phyloP scores from a whole-genome alignment of 2,329 filamentous ascomycete species.

The Erysiphe neolycopersici region DNA sequence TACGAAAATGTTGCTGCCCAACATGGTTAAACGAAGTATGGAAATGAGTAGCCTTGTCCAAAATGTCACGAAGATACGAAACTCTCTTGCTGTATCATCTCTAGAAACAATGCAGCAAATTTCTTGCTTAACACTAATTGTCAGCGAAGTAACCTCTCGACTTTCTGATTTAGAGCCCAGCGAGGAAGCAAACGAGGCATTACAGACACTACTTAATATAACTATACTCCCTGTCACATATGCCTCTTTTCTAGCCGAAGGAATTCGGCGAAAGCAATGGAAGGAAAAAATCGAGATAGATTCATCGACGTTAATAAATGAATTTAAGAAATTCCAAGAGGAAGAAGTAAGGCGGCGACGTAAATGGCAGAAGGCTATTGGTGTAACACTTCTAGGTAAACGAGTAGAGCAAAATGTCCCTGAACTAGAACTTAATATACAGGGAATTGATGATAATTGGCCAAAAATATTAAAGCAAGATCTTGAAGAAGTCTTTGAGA shows the following conservation, averaged over 20 bases:
- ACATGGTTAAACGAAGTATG: constrained; percentile 24
- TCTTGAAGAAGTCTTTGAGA: constrained; percentile 43
- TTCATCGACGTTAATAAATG: constrained; percentile 67
- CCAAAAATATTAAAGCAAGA: constrained; percentile 51
- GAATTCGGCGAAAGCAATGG: constrained; percentile 71
- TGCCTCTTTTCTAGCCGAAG: constrained; percentile 66
- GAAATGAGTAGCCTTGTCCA: constrained; percentile 35
- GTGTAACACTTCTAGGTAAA: constrained; percentile 38
- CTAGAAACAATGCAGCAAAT: constrained; percentile 59
- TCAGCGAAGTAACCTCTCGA: constrained; percentile 44
- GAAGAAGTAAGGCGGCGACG: constrained; percentile 73
- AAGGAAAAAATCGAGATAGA: constrained; percentile 71
- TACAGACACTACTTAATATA: constrained; percentile 56
- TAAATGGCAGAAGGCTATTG: constrained; percentile 73
- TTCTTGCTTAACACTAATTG: constrained; percentile 49
- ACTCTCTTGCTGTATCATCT: constrained; percentile 35
- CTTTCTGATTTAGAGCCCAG: constrained; percentile 45
- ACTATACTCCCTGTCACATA: constrained; percentile 73
- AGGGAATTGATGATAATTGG: constrained; percentile 58
- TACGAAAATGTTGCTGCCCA: constrained; percentile 33
- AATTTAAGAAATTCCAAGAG: constrained; percentile 76
- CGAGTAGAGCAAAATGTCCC: constrained; percentile 40
- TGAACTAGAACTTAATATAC: constrained; percentile 62
- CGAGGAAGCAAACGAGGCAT: constrained; percentile 50
- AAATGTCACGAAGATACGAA: constrained; percentile 37